Percentiles rank a stretch among this genome's conserved stretches.
These are phyloP conservation scores for Phytophthora fragariae DNA, from an alignment of 352 stramenopile species.

Conservation along the genomic window DNA sequence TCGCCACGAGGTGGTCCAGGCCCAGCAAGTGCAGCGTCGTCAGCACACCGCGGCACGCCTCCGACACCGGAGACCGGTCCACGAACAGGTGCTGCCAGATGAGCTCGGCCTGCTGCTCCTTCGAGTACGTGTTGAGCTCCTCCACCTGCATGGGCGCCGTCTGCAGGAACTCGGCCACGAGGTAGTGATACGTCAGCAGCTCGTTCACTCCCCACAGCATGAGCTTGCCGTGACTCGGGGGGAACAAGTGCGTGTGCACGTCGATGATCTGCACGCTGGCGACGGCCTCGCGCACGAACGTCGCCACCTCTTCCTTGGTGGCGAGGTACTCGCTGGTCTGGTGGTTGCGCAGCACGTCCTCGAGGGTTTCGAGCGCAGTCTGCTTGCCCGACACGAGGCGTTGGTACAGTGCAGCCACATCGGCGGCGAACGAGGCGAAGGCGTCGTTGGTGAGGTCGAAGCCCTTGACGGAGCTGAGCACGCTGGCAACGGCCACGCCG, in stretches of 20 bases:
- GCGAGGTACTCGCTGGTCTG: conserved; percentile 53
- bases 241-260: conserved; percentile 95
- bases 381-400: conserved; percentile 47
- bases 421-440: conserved; percentile 50
- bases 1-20: conserved; percentile 64
- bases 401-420: conserved; percentile 61
- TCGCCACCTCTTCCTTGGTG: conserved; percentile 34
- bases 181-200: conserved; percentile 96
- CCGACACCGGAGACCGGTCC: conserved; percentile 86
- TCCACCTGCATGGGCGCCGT: conserved; percentile 81
- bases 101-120: conserved; percentile 81
- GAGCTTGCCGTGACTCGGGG: conserved; percentile 88
- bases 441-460: conserved; percentile 52
- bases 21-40: conserved; percentile 89
- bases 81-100: conserved; percentile 95
- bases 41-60: conserved; percentile 92
- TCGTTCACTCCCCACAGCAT: conserved; percentile 95
- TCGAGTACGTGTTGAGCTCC: conserved; percentile 82
- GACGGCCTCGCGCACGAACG: conserved; percentile 51
- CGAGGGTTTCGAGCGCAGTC: conserved; percentile 46
- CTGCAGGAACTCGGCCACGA: conserved; percentile 95
- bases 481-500: conserved; percentile 48
- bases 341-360: conserved; percentile 47
- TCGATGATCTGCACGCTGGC: conserved; percentile 49
- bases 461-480: conserved; percentile 48